Percentiles rank a stretch among this genome's conserved stretches.
Conservation (phyloP, 2,329 filamentous ascomycete species). For the Colletotrichum sp. region DNA sequence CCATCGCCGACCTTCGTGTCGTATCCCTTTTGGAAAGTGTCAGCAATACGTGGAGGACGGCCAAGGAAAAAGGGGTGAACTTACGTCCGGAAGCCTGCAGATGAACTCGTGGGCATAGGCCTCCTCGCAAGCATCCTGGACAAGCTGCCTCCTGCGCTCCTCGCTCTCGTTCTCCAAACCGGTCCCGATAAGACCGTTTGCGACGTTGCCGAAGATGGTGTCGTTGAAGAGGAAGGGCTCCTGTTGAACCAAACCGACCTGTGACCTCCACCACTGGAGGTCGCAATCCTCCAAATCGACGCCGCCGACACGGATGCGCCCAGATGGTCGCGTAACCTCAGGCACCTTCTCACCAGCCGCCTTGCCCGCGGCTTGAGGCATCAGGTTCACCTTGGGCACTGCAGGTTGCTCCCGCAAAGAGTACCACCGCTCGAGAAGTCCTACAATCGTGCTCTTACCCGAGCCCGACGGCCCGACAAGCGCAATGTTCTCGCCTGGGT, state of each 20-base stretch:
- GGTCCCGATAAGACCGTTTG: conserved; percentile 45
- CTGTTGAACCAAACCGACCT: conserved; percentile 59
- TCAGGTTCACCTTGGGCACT: not conserved
- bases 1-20: conserved; percentile 62
- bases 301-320: conserved; percentile 19
- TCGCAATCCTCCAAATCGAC: conserved; percentile 24
- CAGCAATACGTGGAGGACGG: not conserved
- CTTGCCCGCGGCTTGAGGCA: not conserved
- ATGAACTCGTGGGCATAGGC: conserved; percentile 61
- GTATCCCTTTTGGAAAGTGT: conserved; percentile 42
- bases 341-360: not conserved
- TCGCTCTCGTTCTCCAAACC: conserved; percentile 41
- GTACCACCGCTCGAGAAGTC: conserved; percentile 46
- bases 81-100: conserved; percentile 46
- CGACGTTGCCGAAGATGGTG: conserved; percentile 55
- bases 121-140: conserved; percentile 54
- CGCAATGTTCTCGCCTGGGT: conserved; percentile 32
- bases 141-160: conserved; percentile 43
- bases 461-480: conserved; percentile 49
- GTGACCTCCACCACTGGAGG: conserved; percentile 47
- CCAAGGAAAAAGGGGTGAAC: not conserved
- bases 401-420: conserved; percentile 21
- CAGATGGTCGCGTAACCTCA: not conserved
- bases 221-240: conserved; percentile 62
- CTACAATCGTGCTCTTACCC: conserved; percentile 50